phyloP scores from a whole-genome alignment of 2,329 filamentous ascomycete species.

The Metarhizium robertsii region DNA sequence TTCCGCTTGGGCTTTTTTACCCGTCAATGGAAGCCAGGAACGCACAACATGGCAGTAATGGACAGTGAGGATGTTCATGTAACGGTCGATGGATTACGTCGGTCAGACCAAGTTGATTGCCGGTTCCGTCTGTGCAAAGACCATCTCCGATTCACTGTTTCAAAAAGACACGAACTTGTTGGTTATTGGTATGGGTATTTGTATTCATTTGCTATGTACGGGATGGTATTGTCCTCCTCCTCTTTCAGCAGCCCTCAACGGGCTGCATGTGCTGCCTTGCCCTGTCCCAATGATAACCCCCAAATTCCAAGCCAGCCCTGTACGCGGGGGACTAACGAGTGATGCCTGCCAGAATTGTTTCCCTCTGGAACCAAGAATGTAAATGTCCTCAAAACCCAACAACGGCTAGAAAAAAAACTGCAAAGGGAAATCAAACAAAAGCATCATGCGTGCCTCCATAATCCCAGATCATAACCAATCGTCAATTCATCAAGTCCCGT shows the following conservation, averaged over 20 bases:
- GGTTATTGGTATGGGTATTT: neutral
- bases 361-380: neutral
- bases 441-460: slow-evolving; percentile 2
- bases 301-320: neutral
- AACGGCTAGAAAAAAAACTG: neutral
- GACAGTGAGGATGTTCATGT: too few relatives aligned
- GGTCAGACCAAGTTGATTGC: too few relatives aligned
- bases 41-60: too few relatives aligned
- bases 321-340: neutral
- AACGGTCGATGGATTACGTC: too few relatives aligned
- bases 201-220: slow-evolving; percentile 1
- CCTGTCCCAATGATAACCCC: neutral
- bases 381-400: neutral
- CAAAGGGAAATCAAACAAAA: neutral
- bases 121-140: too few relatives aligned
- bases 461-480: neutral
- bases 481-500: neutral
- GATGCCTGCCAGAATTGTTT: neutral
- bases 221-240: neutral
- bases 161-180: too few relatives aligned
- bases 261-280: neutral
- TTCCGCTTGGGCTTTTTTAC: too few relatives aligned
- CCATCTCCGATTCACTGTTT: neutral
- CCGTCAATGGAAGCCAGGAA: too few relatives aligned
- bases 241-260: neutral